Evolutionary conservation across 2,329 filamentous ascomycete genomes (phyloP), one percentile per base, ranked within the genome.

Genomic region (Hirsutella rhossiliensis): DNA sequence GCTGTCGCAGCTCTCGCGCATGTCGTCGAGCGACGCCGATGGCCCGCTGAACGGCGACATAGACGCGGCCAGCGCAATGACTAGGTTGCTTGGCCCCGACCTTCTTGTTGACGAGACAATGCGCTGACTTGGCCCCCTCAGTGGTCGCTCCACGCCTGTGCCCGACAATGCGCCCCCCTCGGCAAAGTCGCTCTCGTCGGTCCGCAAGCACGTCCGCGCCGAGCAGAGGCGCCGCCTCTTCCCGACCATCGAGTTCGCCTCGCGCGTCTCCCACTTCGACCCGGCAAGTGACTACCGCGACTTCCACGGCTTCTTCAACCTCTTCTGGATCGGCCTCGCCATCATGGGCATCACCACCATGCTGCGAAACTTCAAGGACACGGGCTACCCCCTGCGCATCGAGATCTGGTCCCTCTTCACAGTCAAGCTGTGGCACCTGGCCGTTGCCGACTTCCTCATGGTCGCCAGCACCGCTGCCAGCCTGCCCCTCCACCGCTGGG

Each of bases 311-410:
- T 98, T 98, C 75, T 98, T 96, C 67, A 87, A 92, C 43, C 76
- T 98, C 32, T 98, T 98, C 67, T 98, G 92, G 92, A 90, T 98
- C 51, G 87, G 87, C 11, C 72, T 98, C 47, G 87, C 86, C 53
- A 94, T 98, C 62, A 95, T 98, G 89, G 87, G 89, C 55, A 82
- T 95, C 49, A 97, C 90, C 3, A 86, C 86, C n/a, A 87, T 88
- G 71, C 66, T 96, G 56, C 80, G 90, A 56, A 97, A 95, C 62
- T 78, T 92, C 58, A 94, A 90, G 63, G 92, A 97, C 60, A 96
- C 87, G 0, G 92, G 92, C 19, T 86, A 83, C 59, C 85, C 89
- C 15, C 69, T 97, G 54, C 78, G 84, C 56, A 79, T 94, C 42
- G 75, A 86, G 61, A 94, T 97, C 52, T 97, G 89, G 87, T 75